Evolutionary conservation across 2,329 filamentous ascomycete genomes (phyloP).

Genomic region (Cytospora piceicola): DNA sequence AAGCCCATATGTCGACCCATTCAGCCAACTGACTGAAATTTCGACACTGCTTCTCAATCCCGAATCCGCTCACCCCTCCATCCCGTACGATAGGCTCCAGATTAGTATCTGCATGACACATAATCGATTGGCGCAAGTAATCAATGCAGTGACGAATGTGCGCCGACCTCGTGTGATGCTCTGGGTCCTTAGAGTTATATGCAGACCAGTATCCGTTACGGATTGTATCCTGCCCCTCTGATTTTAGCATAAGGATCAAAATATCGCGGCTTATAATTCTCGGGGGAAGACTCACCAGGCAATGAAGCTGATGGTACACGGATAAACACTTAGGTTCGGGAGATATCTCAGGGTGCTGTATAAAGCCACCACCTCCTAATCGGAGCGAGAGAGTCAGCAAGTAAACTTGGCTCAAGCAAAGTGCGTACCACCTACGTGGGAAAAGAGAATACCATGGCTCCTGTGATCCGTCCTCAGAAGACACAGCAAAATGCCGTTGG

Average conservation of each 20-base stretch:
- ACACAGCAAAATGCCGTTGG: neutral
- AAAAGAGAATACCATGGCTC: neutral
- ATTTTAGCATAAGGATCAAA: neutral
- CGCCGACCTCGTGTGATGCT: neutral
- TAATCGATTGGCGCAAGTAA: neutral
- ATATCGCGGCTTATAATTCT: neutral
- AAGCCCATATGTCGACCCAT: neutral
- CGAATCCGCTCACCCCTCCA: neutral
- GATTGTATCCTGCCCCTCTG: neutral
- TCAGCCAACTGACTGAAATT: neutral
- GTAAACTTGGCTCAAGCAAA: neutral
- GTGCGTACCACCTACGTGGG: neutral
- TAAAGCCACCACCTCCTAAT: neutral
- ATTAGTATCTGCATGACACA: neutral
- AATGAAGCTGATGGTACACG: conserved; percentile 2
- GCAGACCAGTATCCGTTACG: neutral
- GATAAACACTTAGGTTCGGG: neutral
- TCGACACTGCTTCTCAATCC: neutral
- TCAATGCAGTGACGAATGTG: neutral
- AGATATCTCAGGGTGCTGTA: neutral
- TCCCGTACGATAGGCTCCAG: neutral
- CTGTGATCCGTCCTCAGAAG: neutral
- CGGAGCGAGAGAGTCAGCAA: neutral
- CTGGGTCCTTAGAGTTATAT: neutral
- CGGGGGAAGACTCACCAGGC: neutral